Percentiles rank a stretch among this genome's conserved stretches.
Conservation (phyloP, 352 stramenopile species). For the Globisporangium nagaii region DNA sequence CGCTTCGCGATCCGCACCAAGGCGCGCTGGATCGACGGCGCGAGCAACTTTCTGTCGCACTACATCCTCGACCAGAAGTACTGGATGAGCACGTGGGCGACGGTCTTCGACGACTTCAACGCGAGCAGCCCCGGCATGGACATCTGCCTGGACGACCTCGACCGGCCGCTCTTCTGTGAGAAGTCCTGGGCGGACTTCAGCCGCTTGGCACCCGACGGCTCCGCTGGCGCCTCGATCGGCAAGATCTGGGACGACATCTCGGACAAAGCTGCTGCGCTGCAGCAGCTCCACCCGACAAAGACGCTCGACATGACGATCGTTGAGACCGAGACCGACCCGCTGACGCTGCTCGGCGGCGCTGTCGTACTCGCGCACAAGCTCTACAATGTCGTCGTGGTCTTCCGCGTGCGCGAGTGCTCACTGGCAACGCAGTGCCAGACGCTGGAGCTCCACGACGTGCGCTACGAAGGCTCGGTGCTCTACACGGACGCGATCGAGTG, state of each 20-base stretch:
- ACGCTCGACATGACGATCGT: conserved; percentile 44
- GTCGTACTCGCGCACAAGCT: conserved; percentile 50
- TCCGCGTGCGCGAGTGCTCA: conserved; percentile 26
- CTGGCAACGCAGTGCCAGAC: conserved; percentile 18
- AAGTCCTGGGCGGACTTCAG: conserved; percentile 43
- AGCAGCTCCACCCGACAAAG: conserved; percentile 18
- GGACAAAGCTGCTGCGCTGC: conserved; percentile 18
- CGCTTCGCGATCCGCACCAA: conserved; percentile 43
- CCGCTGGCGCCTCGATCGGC: conserved; percentile 10
- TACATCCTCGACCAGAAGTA: conserved; percentile 54
- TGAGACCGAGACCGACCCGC: conserved; percentile 41
- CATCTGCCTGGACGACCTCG: conserved; percentile 46
- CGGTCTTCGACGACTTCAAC: conserved; percentile 34
- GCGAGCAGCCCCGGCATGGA: conserved; percentile 24
- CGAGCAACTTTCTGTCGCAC: conserved; percentile 42
- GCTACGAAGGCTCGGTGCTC: conserved; percentile 41
- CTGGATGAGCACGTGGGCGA: conserved; percentile 50
- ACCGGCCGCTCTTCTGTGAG: conserved; percentile 47
- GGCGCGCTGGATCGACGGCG: conserved; percentile 40
- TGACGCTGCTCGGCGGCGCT: conserved; percentile 37
- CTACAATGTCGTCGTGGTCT: conserved; percentile 44
- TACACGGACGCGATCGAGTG: conserved; percentile 53
- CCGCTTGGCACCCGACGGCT: conserved; percentile 10
- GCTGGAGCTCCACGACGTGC: conserved; percentile 28
- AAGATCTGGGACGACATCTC: conserved; percentile 43